A percentile compares a stretch with the other conserved stretches of the same genome.
Conservation (phyloP, 2,329 filamentous ascomycete genomes). For the Aspergillus sojae region DNA sequence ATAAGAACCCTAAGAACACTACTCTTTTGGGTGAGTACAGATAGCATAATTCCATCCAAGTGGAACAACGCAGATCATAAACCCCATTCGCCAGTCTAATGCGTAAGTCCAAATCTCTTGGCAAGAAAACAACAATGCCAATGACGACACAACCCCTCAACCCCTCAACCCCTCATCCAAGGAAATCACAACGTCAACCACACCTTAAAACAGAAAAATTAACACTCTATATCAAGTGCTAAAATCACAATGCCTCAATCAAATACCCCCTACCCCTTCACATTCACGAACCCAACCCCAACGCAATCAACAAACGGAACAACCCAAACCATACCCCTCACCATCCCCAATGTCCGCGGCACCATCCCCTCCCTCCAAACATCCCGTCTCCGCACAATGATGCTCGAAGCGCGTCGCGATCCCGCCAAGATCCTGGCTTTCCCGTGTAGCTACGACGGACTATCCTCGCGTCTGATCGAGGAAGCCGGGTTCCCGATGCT, state of each 20-base stretch:
- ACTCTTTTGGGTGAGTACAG: neutral
- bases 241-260: neutral
- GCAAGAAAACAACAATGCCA: neutral
- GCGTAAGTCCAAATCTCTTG: neutral
- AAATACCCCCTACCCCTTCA: slow-evolving; percentile 15
- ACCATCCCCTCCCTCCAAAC: slow-evolving; percentile 43
- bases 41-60: neutral
- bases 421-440: slow-evolving; percentile 50
- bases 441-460: slow-evolving; percentile 48
- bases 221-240: neutral
- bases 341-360: slow-evolving; percentile 38
- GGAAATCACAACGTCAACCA: neutral
- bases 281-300: slow-evolving; percentile 9
- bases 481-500: slow-evolving; percentile 52
- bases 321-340: neutral
- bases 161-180: neutral
- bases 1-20: neutral
- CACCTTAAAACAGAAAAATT: too few species aligned
- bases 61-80: neutral
- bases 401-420: slow-evolving; percentile 42
- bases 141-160: neutral
- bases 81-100: too few species aligned
- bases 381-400: slow-evolving; percentile 31
- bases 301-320: neutral
- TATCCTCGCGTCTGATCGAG: slow-evolving; percentile 49